Percentiles rank a stretch among this genome's conserved stretches.
These are phyloP conservation scores for Arthrobotrys musiformis DNA, from an alignment of 2,329 filamentous ascomycete genomes.

Conservation along the genomic window DNA sequence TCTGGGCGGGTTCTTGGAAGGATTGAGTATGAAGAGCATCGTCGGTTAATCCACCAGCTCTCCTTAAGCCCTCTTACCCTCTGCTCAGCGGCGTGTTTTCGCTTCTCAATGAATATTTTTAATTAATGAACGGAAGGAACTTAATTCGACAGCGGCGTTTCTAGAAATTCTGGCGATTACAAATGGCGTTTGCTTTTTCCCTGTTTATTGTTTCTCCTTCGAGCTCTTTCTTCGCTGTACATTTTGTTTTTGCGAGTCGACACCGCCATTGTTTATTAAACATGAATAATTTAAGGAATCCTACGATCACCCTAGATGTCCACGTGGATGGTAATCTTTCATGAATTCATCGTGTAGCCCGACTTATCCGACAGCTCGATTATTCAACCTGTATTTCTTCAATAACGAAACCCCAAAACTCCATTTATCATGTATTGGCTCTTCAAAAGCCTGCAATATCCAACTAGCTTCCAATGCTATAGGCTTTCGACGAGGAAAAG, in stretches of 20 bases:
- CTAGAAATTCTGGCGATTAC: not conserved
- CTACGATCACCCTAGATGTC: not conserved
- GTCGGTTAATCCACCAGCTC: conserved; percentile 71
- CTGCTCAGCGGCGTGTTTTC: too few relatives aligned
- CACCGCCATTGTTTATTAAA: not conserved
- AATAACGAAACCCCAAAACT: too few relatives aligned
- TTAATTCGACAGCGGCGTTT: conserved; percentile 20
- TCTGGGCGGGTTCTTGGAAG: conserved; percentile 87
- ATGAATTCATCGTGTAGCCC: too few relatives aligned
- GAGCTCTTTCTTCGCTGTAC: not conserved
- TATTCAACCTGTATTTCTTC: too few relatives aligned
- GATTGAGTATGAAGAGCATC: conserved; percentile 82
- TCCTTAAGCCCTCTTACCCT: not conserved
- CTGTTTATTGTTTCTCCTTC: not conserved
- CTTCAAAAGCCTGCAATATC: too few relatives aligned
- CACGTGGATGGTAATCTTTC: too few relatives aligned
- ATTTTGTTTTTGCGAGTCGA: not conserved
- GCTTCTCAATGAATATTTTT: too few relatives aligned
- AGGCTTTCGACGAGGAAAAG: too few relatives aligned
- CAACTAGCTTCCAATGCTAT: too few relatives aligned
- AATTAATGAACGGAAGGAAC: conserved; percentile 14
- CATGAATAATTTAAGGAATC: not conserved
- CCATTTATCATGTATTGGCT: too few relatives aligned
- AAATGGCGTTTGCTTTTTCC: conserved; percentile 7
- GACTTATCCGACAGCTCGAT: too few relatives aligned